A percentile compares a stretch with the other conserved stretches of the same genome.
These are phyloP conservation scores for Aegle marmelos DNA, from an alignment of 345 rosid genomes.

Conservation along the genomic window DNA sequence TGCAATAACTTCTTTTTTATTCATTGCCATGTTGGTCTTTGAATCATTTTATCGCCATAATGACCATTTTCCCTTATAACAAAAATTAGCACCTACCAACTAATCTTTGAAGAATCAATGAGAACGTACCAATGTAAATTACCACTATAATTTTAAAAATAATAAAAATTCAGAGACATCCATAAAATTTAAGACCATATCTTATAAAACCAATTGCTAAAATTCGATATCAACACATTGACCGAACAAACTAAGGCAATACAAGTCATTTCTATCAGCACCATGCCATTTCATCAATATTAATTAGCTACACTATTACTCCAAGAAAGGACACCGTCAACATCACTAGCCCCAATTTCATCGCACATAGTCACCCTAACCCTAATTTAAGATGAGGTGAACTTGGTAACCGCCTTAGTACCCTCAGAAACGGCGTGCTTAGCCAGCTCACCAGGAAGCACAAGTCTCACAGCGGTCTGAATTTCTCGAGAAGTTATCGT, in stretches of 20 bases:
- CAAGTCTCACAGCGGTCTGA: conserved; percentile 74
- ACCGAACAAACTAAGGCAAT: not conserved
- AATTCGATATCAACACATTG: not conserved
- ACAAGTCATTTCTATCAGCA: not conserved
- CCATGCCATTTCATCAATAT: not conserved
- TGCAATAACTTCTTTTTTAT: too few species aligned
- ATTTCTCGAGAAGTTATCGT: conserved; percentile 74
- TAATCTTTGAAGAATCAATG: too few species aligned
- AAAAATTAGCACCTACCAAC: too few species aligned
- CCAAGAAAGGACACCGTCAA: too few species aligned
- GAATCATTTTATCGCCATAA: not conserved
- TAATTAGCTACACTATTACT: conserved; percentile 5
- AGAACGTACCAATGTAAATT: too few species aligned
- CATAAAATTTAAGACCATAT: too few species aligned
- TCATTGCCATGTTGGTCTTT: too few species aligned
- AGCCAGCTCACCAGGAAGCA: conserved; percentile 69
- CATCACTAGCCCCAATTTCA: not conserved
- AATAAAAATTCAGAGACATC: not conserved
- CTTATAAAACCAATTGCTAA: not conserved
- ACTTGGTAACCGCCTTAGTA: conserved; percentile 75
- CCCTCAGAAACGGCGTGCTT: conserved; percentile 86
- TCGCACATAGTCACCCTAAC: not conserved
- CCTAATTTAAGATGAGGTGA: conserved; percentile 52
- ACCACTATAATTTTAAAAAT: not conserved
- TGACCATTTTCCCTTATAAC: not conserved